Conservation (phyloP, 177 flowering plant species). For the Tripterygium wilfordii region DNA sequence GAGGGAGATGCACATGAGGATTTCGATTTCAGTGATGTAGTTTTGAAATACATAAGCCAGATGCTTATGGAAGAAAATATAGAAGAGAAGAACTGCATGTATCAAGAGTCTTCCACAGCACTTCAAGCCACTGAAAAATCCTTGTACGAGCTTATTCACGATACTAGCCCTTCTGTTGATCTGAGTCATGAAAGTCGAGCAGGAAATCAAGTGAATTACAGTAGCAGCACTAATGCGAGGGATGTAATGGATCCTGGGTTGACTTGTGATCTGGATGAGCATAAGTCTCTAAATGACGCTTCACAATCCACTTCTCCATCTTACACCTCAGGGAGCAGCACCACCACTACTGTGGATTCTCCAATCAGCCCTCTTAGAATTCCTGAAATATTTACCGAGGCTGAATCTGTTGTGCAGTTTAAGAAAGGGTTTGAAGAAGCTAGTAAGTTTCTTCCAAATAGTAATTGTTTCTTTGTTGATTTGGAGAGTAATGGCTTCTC, state of each 20-base stretch:
- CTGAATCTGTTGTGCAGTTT: constrained; percentile 33
- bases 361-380: constrained; percentile 27
- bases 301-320: constrained; percentile 21
- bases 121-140: constrained; percentile 55
- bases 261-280: constrained; percentile 11
- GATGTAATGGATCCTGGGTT: constrained; percentile 9
- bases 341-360: constrained; percentile 23
- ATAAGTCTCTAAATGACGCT: constrained; percentile 1
- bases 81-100: constrained; percentile 42
- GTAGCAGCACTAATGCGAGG: constrained; percentile 2
- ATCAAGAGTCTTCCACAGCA: constrained; percentile 39
- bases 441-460: constrained; percentile 33
- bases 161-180: constrained; percentile 2
- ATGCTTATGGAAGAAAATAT: constrained; percentile 62
- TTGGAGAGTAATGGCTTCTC: constrained; percentile 4
- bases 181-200: constrained; percentile 7
- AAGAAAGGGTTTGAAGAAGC: constrained; percentile 41
- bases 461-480: constrained; percentile 17
- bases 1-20: constrained; percentile 30
- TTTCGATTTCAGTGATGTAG: constrained; percentile 45
- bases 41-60: constrained; percentile 37
- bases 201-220: constrained; percentile 6
- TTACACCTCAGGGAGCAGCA: constrained; percentile 17
- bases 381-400: constrained; percentile 31
- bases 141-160: constrained; percentile 34